Conservation (phyloP, 2,329 filamentous ascomycete species). For the Aphanocladium album region DNA sequence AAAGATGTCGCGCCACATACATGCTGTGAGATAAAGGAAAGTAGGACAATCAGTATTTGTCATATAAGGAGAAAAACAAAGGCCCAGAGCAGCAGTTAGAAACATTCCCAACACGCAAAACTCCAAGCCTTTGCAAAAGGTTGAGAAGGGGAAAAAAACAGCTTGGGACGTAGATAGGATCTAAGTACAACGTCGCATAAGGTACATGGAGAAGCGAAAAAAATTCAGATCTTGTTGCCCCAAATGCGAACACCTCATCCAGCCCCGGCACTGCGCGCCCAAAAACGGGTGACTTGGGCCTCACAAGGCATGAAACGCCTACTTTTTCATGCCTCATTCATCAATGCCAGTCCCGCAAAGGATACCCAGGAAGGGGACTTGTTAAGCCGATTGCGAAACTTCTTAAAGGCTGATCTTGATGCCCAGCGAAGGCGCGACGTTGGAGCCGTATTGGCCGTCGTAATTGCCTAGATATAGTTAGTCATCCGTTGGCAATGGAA, state of each 20-base stretch:
- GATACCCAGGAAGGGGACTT: conserved; percentile 2
- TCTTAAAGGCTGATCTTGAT: conserved; percentile 22
- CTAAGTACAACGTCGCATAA: conserved; percentile 19
- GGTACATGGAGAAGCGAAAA: conserved; percentile 19
- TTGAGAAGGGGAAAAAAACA: conserved; percentile 11
- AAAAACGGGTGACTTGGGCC: not conserved
- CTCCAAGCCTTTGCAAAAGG: not conserved
- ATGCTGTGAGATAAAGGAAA: not conserved
- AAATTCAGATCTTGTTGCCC: conserved; percentile 14
- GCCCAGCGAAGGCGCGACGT: conserved; percentile 40
- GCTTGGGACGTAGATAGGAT: conserved; percentile 13
- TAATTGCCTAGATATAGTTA: conserved; percentile 43
- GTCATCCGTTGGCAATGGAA: not conserved
- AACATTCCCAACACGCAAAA: not conserved
- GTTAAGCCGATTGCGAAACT: not conserved
- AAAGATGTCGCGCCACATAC: not conserved
- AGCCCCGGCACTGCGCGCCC: conserved; percentile 4
- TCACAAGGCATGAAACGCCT: not conserved
- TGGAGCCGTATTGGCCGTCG: conserved; percentile 43
- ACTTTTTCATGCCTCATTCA: conserved; percentile 9
- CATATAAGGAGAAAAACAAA: conserved; percentile 8
- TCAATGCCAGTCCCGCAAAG: conserved; percentile 10
- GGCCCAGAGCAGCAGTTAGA: not conserved
- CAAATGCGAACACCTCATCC: conserved; percentile 11
- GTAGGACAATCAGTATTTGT: conserved; percentile 6